Evolutionary conservation across 805 yeast genomes (phyloP), one percentile per base, ranked within the genome.

Genomic region (Monosporozyma servazzii): DNA sequence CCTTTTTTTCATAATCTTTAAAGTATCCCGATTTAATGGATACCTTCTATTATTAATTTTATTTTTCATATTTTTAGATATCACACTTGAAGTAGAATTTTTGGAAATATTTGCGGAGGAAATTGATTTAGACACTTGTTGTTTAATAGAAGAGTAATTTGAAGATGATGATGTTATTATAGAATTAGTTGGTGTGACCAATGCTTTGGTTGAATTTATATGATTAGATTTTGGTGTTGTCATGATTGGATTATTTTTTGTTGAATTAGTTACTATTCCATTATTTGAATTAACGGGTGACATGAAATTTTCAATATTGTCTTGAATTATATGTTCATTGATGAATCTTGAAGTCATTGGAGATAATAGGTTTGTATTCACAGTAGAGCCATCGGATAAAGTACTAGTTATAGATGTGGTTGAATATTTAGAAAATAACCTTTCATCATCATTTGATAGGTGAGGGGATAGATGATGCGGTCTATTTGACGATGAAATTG

Each of bases 71-170:
- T 40, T 30, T 13, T 48, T 48, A 13, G 27, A 17, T 17, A 18
- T 5, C 23, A 37, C 23, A 33, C 37, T 33, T 15, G 37, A 33
- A 37, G 41, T 18, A 23, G 41, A 7, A 5, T 17, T 18, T 23
- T 37, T 37, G 9, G 41, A 8, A 20, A 18, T 17, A 37, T 7
- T 44, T n/a, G 65, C 53, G 2, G 69, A 62, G 2, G 67, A 58
- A 8, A 68, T 67, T 5, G 68, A 63, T 17, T 63, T 44, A 51
- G 59, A 61, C 50, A 64, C 41, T 45, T 63, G 48, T 50, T 63
- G 67, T 30, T 64, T 63, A 41, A 64, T 62, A 29, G 58, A 57
- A 48, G 64, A 65, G 3, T 53, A 56, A 3, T 20, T 30, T 4
- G 47, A 30, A 5, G 21, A 44, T 2, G 27, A 13, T n/a, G 27